A percentile compares a stretch with the other conserved stretches of the same genome.
phyloP scores from a whole-genome alignment of 2,329 filamentous ascomycete species.

The Colletotrichum sp. region DNA sequence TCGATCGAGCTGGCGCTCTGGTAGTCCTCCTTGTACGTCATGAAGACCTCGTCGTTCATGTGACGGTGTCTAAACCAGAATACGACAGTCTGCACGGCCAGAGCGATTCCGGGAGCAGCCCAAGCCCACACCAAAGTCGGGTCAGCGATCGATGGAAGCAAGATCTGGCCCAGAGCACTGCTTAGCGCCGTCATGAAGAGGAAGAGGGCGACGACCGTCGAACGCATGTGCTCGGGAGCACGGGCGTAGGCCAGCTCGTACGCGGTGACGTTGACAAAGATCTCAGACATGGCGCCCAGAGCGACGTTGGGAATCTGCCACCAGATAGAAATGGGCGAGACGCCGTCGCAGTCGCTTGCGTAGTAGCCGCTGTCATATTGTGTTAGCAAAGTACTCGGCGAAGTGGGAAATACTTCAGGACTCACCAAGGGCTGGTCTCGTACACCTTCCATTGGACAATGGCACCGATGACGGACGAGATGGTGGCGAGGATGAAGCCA shows the following conservation, averaged over 20 bases:
- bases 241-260: constrained; percentile 74
- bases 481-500: constrained; percentile 56
- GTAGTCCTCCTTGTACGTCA: constrained; percentile 12
- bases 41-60: constrained; percentile 24
- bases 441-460: constrained; percentile 66
- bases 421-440: constrained; percentile 51
- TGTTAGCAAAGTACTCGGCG: background rate
- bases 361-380: constrained; percentile 38
- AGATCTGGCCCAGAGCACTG: constrained; percentile 51
- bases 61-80: constrained; percentile 28
- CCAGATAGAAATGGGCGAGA: constrained; percentile 55
- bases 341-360: constrained; percentile 42
- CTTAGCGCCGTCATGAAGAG: constrained; percentile 64
- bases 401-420: background rate
- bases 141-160: constrained; percentile 46
- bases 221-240: constrained; percentile 69
- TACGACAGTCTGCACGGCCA: constrained; percentile 26
- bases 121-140: constrained; percentile 33
- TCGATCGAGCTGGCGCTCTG: background rate
- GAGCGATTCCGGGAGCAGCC: constrained; percentile 28
- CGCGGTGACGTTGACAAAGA: constrained; percentile 66
- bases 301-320: constrained; percentile 53
- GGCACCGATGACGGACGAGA: constrained; percentile 60
- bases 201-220: constrained; percentile 60
- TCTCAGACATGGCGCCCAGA: constrained; percentile 58